A percentile compares a stretch with the other conserved stretches of the same genome.
Evolutionary conservation across 345 rosid species (phyloP).

Genomic region (Eucalyptus cloeziana): DNA sequence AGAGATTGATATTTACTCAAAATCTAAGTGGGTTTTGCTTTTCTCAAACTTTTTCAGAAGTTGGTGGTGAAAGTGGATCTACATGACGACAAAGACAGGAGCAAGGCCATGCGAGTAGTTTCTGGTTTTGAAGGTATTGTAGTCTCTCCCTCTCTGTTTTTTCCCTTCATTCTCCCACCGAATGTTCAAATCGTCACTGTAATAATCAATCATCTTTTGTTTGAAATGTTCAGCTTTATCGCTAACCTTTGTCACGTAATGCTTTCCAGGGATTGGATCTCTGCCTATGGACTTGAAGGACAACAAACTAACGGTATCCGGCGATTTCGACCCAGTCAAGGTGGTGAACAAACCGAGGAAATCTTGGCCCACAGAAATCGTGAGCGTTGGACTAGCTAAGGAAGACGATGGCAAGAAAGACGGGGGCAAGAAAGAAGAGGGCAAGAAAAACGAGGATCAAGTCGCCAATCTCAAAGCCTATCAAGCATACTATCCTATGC

Average conservation of each 20-base stretch:
- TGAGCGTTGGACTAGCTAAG: not conserved
- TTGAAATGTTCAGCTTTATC: not conserved
- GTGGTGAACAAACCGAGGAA: not conserved
- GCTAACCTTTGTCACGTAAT: not conserved
- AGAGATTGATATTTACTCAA: not conserved
- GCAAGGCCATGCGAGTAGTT: not conserved
- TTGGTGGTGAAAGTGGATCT: not conserved
- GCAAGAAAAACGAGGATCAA: not conserved
- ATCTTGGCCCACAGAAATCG: not conserved
- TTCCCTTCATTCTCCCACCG: not conserved
- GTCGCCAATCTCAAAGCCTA: not conserved
- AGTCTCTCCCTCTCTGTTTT: not conserved
- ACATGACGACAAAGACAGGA: not conserved
- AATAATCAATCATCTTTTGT: not conserved
- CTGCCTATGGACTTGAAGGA: not conserved
- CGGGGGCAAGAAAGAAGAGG: not conserved
- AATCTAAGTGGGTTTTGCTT: not conserved
- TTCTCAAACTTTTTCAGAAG: not conserved
- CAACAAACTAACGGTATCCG: not conserved
- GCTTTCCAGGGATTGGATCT: not conserved
- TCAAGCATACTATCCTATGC: not conserved
- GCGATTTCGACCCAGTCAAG: not conserved
- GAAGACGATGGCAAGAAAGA: not conserved
- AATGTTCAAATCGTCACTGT: not conserved
- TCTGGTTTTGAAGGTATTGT: not conserved